Evolutionary conservation across 2,329 filamentous ascomycete species (phyloP), one percentile per base, ranked within the genome.

Genomic region (Elsinoe arachidis): DNA sequence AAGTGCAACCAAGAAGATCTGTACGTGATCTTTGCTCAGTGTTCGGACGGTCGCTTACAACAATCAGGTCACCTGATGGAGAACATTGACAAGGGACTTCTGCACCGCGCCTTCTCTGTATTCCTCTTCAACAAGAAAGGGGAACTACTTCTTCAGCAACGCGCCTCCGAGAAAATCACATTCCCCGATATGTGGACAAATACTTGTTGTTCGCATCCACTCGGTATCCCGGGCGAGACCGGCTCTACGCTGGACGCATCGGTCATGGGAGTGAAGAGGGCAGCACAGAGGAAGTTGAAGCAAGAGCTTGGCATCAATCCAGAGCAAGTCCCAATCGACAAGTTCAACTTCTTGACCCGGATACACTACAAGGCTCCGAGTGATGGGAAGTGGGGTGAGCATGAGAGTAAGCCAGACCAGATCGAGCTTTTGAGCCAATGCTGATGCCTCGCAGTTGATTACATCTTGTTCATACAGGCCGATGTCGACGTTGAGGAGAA

Each of bases 151-250:
- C 84, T 99, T 54, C 93, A 99, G 76, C 93, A 97, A 78, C 88
- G 93, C 64, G 93, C 93, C 26, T 78, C 85, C 39, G 92, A 97
- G 77, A 99, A 99, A 79, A 99, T 99, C 70, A 99, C 93, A 5
- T 99, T 99, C 76, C 92, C 93, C n/a, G 90, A 96, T 71, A 91
- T 96, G 86, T 99, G 93, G 93, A 99, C 93, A 62, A 99, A 99
- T 76, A 99, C 93, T 33, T 99, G 93, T 81, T 99, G 93, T 79
- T 99, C 93, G 38, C 93, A 99, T 74, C 93, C 93, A 4, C 81
- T 99, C 60, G 88, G 89, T 57, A 87, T 96, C 63, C 88, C 93
- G 7, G 86, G 87, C 63, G 93, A 99, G 82, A 95, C 90, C 23
- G 93, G 93, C 61, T 81, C 84, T 33, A 87, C 86, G 63, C 79